Evolutionary conservation across 225 moss, liverwort and hornwort genomes (phyloP), one percentile per base, ranked within the genome.

Genomic region (Marchantia paleacea): DNA sequence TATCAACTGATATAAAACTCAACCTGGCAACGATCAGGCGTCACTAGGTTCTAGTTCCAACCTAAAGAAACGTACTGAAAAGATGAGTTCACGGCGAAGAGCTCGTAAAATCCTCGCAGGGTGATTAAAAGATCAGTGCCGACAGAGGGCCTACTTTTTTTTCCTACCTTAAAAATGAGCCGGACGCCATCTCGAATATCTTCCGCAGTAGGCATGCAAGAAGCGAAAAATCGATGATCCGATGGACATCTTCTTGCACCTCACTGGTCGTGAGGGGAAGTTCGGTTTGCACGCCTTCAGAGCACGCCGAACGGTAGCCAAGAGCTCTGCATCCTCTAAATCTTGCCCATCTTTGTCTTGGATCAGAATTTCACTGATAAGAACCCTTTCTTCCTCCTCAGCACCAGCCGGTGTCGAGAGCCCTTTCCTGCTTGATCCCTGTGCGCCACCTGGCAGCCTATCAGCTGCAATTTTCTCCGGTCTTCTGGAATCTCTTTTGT

Each of bases 191-290:
- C 99, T 63, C 99, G 91, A 28, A 95, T 99, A 77, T 99, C 99
- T 84, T 99, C 99, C 10, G 99, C 99, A 52, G 92, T 94, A 24
- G 99, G 99, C 95, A 99, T 91, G 78, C 99, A 99, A 1, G 95
- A 99, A 70, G 99, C 91, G 26, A 99, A 99, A 68, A 80, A 92
- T 99, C 91, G 62, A 99, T 99, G 65, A 99, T 99, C 6, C 95
- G 90, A 84, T 99, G 99, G 26, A 99, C 99, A 81, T 99, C 99
- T 73, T 95, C 94, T 84, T 99, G 99, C 55, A 99, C 99, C 86
- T 99, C 99, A 20, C 87, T 92, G 6, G 95, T 99, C 18, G 99
- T 99, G 55, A 99, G 73, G 14, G 99, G 65, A 99, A 99, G 86
- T 95, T 99, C 10, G 99, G 95, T 81, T 99, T 95, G 82, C 95